Base-by-base conservation (phyloP, 257 asterid species). In the Solanum sejunctum region DNA sequence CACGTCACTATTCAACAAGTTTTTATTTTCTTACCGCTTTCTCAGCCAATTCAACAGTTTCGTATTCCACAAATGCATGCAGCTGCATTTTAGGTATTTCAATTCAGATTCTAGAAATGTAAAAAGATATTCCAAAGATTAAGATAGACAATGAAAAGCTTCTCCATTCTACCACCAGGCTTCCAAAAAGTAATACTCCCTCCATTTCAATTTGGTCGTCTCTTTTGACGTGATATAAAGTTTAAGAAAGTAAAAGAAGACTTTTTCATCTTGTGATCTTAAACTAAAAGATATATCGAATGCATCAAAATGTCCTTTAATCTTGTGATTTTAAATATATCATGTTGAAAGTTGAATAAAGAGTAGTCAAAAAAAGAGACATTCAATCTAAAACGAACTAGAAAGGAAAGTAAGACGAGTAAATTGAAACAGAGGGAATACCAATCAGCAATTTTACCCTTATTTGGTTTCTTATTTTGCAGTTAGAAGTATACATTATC, bases 11-110 rank as follows among this genome's bases (percentile, higher is more conserved):
- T 21, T 23, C 20, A 51, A 75, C 45, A 51, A 49, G 61, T 4
- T 75, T 52, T 52, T 3, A 75, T 51, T 52, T 78, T 32, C 47
- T n/a, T 91, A 95, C 99, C 90, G 98, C 99, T 87, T 89, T 95
- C 88, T 94, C 99, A 51, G 99, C 97, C 64, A 87, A 85, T 85
- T 95, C 97, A 85, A 85, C 86, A 43, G 97, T 88, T 89, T 95
- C 98, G 84, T 95, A 95, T 90, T 95, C 99, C 89, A 94, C 98
- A 89, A 91, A 95, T 80, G 99, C 95, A 85, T 95, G 98, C 91
- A 93, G 89, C 99, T 95, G 88, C 93, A 91, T 17, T 70, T 32
- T 81, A 80, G 80, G 41, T 26, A 83, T 52, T 52, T 78, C 83
- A 52, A 0, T 78, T 78, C 56, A 69, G 54, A 79, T 85, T 84